Percentiles rank a stretch among this genome's conserved stretches.
These are phyloP conservation scores for Ogataea methylovora DNA, from an alignment of 805 yeast genomes.

Conservation along the genomic window DNA sequence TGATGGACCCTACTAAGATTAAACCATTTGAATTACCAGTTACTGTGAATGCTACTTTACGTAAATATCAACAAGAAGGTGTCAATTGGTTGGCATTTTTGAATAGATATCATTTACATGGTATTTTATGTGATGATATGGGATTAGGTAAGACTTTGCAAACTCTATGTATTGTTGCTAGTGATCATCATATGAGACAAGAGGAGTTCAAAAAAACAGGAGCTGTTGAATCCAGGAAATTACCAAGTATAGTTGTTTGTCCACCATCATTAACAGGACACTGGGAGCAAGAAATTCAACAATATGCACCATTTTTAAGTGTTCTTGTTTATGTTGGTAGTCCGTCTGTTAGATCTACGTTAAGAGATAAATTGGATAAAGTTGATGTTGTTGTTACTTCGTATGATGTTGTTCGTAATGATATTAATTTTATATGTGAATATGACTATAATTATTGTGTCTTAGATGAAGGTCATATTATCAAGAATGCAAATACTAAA, in stretches of 20 bases:
- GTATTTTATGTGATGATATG: conserved; percentile 98
- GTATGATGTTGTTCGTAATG: conserved; percentile 94
- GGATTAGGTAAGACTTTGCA: conserved; percentile 97
- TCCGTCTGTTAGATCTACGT: conserved; percentile 58
- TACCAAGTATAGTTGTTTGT: conserved; percentile 85
- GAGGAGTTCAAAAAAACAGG: conserved; percentile 57
- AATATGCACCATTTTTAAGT: conserved; percentile 81
- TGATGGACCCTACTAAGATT: conserved; percentile 95
- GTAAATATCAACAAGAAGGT: conserved; percentile 97
- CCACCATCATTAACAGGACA: conserved; percentile 98
- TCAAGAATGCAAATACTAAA: conserved; percentile 85
- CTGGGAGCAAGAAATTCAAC: conserved; percentile 93
- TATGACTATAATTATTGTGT: conserved; percentile 89
- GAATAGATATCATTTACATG: conserved; percentile 92
- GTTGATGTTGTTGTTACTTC: conserved; percentile 91
- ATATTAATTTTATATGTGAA: conserved; percentile 51
- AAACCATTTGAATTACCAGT: conserved; percentile 86
- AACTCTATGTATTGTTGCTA: conserved; percentile 92
- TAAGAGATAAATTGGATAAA: conserved; percentile 42
- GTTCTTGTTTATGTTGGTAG: conserved; percentile 91
- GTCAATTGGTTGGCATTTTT: conserved; percentile 96
- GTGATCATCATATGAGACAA: conserved; percentile 85
- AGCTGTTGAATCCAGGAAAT: conserved; percentile 57
- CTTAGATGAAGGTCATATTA: conserved; percentile 95
- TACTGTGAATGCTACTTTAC: conserved; percentile 81